phyloP scores from a whole-genome alignment of 1,139 yeast genomes.

The Pichia norvegensis region DNA sequence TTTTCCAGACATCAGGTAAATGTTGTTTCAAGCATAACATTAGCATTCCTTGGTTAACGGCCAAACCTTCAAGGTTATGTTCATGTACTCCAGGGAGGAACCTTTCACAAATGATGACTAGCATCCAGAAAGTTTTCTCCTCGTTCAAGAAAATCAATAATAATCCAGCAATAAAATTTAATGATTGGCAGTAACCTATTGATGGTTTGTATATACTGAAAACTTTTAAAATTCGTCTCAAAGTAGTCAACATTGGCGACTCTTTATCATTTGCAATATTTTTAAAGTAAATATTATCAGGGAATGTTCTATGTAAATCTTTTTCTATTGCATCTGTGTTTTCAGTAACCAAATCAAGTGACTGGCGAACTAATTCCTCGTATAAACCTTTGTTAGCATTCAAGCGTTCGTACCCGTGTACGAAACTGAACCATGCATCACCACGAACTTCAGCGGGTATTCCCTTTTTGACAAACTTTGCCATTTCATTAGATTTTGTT shows the following conservation, averaged over 20 bases:
- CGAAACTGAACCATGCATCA: slow-evolving; percentile 92
- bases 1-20: slow-evolving; percentile 72
- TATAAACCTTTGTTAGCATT: slow-evolving; percentile 67
- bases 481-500: slow-evolving; percentile 72
- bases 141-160: slow-evolving; percentile 77
- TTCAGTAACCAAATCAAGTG: slow-evolving; percentile 44
- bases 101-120: slow-evolving; percentile 77
- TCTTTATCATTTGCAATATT: slow-evolving; percentile 30
- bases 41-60: slow-evolving; percentile 88
- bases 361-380: slow-evolving; percentile 53
- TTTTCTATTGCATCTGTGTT: slow-evolving; percentile 81
- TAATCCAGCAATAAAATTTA: slow-evolving; percentile 85
- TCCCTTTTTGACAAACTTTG: slow-evolving; percentile 80
- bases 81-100: slow-evolving; percentile 91
- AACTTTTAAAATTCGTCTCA: slow-evolving; percentile 74
- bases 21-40: slow-evolving; percentile 82
- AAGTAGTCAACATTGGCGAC: slow-evolving; percentile 56
- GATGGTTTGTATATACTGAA: slow-evolving; percentile 84
- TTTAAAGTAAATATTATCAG: slow-evolving; percentile 75
- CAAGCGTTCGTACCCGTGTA: slow-evolving; percentile 77
- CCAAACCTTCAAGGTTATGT: slow-evolving; percentile 84
- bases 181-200: slow-evolving; percentile 92
- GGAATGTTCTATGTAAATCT: slow-evolving; percentile 87
- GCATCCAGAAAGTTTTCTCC: slow-evolving; percentile 96
- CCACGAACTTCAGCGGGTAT: slow-evolving; percentile 98